Percentiles rank a stretch among this genome's conserved stretches.
Conservation (phyloP, 2,329 filamentous ascomycete genomes). For the Didymellaceae sp. region DNA sequence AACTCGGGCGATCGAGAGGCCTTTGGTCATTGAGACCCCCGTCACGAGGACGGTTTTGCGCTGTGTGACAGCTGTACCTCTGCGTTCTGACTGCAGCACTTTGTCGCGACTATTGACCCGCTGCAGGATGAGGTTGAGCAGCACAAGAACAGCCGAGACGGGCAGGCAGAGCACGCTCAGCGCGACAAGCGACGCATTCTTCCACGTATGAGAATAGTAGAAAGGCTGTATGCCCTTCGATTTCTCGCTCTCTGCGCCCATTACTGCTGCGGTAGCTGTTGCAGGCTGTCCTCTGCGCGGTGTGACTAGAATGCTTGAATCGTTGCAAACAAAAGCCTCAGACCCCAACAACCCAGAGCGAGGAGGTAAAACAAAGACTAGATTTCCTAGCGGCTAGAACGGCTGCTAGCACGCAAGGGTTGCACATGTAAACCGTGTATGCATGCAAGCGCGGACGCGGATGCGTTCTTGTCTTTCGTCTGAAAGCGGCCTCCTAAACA, state of each 20-base stretch:
- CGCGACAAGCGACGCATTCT: conserved; percentile 57
- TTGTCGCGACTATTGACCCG: conserved; percentile 22
- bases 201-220: conserved; percentile 52
- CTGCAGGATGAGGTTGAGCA: conserved; percentile 33
- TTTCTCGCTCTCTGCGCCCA: conserved; percentile 10
- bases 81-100: conserved; percentile 24
- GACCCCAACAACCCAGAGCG: conserved; percentile 5
- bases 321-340: conserved; percentile 12
- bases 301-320: conserved; percentile 12
- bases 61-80: conserved; percentile 23
- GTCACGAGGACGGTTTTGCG: conserved; percentile 70
- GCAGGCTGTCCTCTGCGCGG: conserved; percentile 2
- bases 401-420: conserved; percentile 19
- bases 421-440: conserved; percentile 12
- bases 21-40: conserved; percentile 75
- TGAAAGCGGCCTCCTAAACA: conserved; percentile 2
- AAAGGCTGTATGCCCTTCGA: conserved; percentile 24
- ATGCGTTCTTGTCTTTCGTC: conserved; percentile 14
- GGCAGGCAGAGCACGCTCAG: conserved; percentile 57
- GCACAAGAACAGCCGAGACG: conserved; percentile 47
- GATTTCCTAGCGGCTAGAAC: conserved; percentile 17
- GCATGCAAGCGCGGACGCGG: conserved; percentile 23
- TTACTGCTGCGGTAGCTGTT: conserved; percentile 17
- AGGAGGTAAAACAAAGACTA: conserved; percentile 3
- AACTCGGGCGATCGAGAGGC: conserved; percentile 68